Percentiles rank a stretch among this genome's conserved stretches.
These are phyloP conservation scores for Ocimum tenuiflorum DNA, from an alignment of 257 asterid species.

Conservation along the genomic window DNA sequence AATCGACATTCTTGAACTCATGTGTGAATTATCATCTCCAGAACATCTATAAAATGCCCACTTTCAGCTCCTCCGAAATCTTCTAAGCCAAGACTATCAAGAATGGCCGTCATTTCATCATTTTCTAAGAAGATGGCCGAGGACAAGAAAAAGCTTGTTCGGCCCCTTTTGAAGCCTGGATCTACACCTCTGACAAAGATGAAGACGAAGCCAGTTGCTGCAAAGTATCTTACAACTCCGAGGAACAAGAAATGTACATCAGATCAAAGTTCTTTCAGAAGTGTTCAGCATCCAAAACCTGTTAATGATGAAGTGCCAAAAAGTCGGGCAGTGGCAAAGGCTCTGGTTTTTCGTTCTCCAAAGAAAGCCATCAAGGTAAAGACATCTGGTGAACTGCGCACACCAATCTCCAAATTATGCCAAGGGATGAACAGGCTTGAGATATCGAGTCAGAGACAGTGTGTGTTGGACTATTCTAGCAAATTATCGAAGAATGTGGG, in stretches of 20 bases:
- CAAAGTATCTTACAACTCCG: constrained; percentile 91
- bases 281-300: constrained; percentile 62
- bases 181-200: constrained; percentile 59
- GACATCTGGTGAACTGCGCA: constrained; percentile 49
- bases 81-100: constrained; percentile 53
- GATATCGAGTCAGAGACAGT: constrained; percentile 56
- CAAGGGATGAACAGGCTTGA: constrained; percentile 67
- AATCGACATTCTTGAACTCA: no score
- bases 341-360: constrained; percentile 68
- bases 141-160: constrained; percentile 31
- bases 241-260: constrained; percentile 51
- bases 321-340: constrained; percentile 45
- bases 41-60: constrained; percentile 66
- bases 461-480: constrained; percentile 29
- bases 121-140: constrained; percentile 43
- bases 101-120: constrained; percentile 48
- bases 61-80: constrained; percentile 82
- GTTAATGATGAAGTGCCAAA: constrained; percentile 33
- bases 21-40: constrained; percentile 25
- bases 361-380: constrained; percentile 45
- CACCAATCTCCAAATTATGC: constrained; percentile 53
- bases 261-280: constrained; percentile 43
- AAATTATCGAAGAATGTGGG: constrained; percentile 30
- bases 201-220: constrained; percentile 62
- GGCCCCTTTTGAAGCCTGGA: constrained; percentile 30